phyloP scores from a whole-genome alignment of 2,329 filamentous ascomycete genomes.

The Ilyonectria robusta region DNA sequence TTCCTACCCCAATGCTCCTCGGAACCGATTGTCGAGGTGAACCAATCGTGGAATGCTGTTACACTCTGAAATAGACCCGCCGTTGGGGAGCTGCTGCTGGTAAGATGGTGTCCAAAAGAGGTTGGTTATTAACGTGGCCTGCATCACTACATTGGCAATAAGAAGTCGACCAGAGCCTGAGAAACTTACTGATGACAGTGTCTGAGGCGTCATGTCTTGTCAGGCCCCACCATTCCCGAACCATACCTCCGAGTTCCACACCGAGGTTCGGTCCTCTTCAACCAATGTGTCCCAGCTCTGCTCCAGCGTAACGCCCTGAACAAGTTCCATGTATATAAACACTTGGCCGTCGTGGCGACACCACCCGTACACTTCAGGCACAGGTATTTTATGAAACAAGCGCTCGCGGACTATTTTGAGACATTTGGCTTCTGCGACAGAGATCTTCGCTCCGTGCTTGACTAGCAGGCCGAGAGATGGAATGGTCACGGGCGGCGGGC shows the following conservation, averaged over 20 bases:
- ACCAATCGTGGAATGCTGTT: conserved; percentile 49
- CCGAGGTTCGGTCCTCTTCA: conserved; percentile 39
- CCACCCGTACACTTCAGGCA: conserved; percentile 55
- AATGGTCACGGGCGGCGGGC: conserved; percentile 50
- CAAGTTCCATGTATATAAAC: conserved; percentile 47
- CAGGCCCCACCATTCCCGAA: conserved; percentile 37
- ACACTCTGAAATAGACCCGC: conserved; percentile 25
- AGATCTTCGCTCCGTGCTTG: conserved; percentile 53
- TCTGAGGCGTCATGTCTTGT: conserved; percentile 28
- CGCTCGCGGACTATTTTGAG: conserved; percentile 47
- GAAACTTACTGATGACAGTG: conserved; percentile 37
- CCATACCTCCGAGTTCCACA: conserved; percentile 50
- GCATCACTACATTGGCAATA: background rate
- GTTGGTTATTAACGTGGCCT: conserved; percentile 49
- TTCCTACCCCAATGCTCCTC: background rate
- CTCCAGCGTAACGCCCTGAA: conserved; percentile 42
- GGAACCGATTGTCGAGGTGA: background rate
- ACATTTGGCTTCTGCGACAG: conserved; percentile 48
- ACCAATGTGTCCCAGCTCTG: conserved; percentile 33
- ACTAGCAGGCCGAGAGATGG: conserved; percentile 52
- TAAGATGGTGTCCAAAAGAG: conserved; percentile 52
- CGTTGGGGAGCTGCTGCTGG: background rate
- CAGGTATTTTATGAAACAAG: conserved; percentile 42
- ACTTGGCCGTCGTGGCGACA: conserved; percentile 35
- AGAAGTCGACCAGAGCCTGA: background rate